Evolutionary conservation across 1,284 basidiomycete genomes (phyloP), one percentile per base, ranked within the genome.

Genomic region (Microbotryomycetes sp.): DNA sequence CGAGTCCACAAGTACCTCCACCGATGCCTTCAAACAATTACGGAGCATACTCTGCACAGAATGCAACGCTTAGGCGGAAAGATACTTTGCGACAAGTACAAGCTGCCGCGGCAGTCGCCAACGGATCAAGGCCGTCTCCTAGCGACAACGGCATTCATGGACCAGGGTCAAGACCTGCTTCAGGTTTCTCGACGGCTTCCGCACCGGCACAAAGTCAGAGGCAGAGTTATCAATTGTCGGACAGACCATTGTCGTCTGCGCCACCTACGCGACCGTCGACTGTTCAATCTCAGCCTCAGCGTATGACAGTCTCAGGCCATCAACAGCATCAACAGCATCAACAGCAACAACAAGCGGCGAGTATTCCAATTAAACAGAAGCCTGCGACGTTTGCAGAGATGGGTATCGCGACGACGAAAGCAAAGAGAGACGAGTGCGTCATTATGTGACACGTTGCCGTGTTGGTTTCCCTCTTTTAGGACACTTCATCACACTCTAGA

Each of bases 361-460:
- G 30, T 57, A 65, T 26, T 23, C 60, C 11, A 26, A 48, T 56
- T 30, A 60, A 47, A 55, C n/a, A 24, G 16, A 65, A 64, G 53
- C 66, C 63, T 45, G 56, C 56, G 71, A 93, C 89, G 49, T 96
- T 94, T 76, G 87, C 86, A 35, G 91, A 94, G 79, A 93, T 94
- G 91, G 69, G 70, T n/a, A 67, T 71, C 59, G 48, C 60, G 9
- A 71, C 70, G 9, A 62, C 61, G n/a, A 70, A 70, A 54, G 70
- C 69, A 3, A 70, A 71, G 52, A 63, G 65, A 47, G 67, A 70
- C 30, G 66, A 71, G 27, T 69, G 68, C 50, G 55, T 52, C 26
- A 55, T 63, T 28, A 63, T 63, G 30, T 52, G 54, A 49, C 54
- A 50, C n/a, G 11, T 21, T 9, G n/a, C n/a, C n/a, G n/a, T n/a